phyloP scores from a whole-genome alignment of 2,329 filamentous ascomycete genomes.

The Nemania abortiva region DNA sequence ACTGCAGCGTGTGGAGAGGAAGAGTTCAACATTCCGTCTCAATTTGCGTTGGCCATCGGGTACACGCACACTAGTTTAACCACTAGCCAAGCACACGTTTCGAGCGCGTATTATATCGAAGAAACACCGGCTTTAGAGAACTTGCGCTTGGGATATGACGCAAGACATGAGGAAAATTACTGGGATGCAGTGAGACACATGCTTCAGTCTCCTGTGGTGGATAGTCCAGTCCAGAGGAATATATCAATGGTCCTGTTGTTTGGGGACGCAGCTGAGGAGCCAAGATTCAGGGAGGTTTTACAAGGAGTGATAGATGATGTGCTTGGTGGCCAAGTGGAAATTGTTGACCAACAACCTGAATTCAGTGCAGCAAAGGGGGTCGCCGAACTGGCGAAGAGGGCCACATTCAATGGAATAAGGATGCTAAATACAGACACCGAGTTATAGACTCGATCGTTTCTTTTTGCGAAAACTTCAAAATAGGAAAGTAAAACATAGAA shows the following conservation, averaged over 20 bases:
- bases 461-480: background rate
- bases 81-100: constrained; percentile 27
- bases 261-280: constrained; percentile 26
- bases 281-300: constrained; percentile 24
- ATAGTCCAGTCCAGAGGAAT: constrained; percentile 23
- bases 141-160: constrained; percentile 18
- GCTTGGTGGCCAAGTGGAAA: constrained; percentile 6
- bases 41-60: constrained; percentile 24
- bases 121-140: constrained; percentile 10
- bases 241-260: constrained; percentile 28
- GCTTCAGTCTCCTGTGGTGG: constrained; percentile 31
- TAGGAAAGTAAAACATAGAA: background rate
- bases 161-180: constrained; percentile 25
- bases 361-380: constrained; percentile 29
- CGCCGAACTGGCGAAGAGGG: constrained; percentile 35
- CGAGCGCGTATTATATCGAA: background rate
- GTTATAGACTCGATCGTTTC: constrained; percentile 22
- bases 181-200: constrained; percentile 22
- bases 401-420: constrained; percentile 2
- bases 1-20: constrained; percentile 26
- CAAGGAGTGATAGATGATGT: constrained; percentile 27
- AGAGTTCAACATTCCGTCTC: constrained; percentile 13
- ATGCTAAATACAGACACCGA: constrained; percentile 3
- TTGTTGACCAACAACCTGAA: constrained; percentile 30
- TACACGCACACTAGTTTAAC: constrained; percentile 34